Base-by-base conservation (phyloP, 2,329 filamentous ascomycete species). In the Dothiorella sarmentorum region DNA sequence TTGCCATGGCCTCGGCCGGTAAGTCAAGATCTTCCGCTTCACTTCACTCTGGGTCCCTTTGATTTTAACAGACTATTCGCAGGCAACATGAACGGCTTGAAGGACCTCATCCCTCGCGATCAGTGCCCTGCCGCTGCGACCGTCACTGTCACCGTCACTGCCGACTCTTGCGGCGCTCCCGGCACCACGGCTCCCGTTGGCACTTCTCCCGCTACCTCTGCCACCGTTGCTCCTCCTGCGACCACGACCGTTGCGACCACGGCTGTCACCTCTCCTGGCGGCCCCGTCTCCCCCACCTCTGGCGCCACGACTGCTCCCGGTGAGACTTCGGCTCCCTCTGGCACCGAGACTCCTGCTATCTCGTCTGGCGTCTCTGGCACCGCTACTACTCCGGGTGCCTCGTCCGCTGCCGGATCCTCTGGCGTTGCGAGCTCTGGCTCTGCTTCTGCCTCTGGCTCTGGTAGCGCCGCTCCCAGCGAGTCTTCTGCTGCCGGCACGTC, bases 1-100 rank as follows among this genome's bases (percentile, higher is more conserved):
- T 51, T 29, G 44, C 56, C 45, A 37, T 58, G 56, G 37, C 37
- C 31, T 47, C 40, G 26, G 37, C 52, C 27, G 52, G 52, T 56
- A 56, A 56, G 52, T 56, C 13, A 2, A 43, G 17, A 7, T 20
- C 13, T 7, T 33, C n/a, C 6, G 31, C 31, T 10, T 35, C 26
- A 40, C n/a, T 10, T 44, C 20, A n/a, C 11, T 40, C 15, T 27
- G 11, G 40, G 26, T 20, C 17, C 29, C 38, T 20, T 22, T 52
- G 17, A 53, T 18, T 7, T 17, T 31, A 52, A 31, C 24, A 57
- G 38, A 27, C 27, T 59, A 4, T 43, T 52, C 11, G 15, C 17
- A 43, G 45, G 33, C 33, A 44, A 40, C 40, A 42, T 44, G 26
- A n/a, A 37, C 29, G 57, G 43, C 13, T 6, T 59, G 43, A 52